Percentiles rank a stretch among this genome's conserved stretches.
phyloP scores from a whole-genome alignment of 805 yeast genomes.

The Ogataea pignaliae region DNA sequence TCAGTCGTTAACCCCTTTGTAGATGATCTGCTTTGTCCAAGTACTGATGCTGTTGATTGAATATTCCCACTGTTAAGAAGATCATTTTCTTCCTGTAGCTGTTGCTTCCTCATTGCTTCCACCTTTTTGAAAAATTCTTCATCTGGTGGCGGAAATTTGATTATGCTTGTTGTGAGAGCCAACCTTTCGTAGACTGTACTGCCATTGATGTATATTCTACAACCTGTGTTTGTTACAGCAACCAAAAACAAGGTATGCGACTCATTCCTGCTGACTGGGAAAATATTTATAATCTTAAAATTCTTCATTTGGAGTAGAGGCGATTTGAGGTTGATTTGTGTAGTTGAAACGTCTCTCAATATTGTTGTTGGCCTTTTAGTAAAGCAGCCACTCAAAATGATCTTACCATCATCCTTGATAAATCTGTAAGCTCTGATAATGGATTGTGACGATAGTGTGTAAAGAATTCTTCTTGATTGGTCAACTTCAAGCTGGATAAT shows the following conservation, averaged over 20 bases:
- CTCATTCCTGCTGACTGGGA: conserved; percentile 58
- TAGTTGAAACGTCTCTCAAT: conserved; percentile 42
- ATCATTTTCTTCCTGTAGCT: conserved; percentile 32
- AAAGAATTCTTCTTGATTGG: conserved; percentile 68
- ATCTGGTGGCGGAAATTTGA: conserved; percentile 43
- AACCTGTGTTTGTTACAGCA: conserved; percentile 81
- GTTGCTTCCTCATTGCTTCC: conserved; percentile 34
- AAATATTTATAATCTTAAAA: conserved; percentile 58
- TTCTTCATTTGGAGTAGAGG: conserved; percentile 51
- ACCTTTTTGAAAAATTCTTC: conserved; percentile 25
- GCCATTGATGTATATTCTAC: conserved; percentile 64
- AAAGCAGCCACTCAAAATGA: conserved; percentile 24
- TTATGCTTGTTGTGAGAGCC: conserved; percentile 33
- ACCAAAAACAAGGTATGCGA: conserved; percentile 67
- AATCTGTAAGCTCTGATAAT: conserved; percentile 75
- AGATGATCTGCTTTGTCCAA: conserved; percentile 25
- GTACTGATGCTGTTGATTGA: conserved; percentile 11
- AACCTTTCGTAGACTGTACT: conserved; percentile 32
- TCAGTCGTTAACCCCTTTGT: conserved; percentile 25
- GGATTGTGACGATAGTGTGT: conserved; percentile 78
- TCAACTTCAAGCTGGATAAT: conserved; percentile 69
- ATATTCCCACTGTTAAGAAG: conserved; percentile 13
- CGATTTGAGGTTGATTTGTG: conserved; percentile 27
- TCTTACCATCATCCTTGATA: conserved; percentile 35
- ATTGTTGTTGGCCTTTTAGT: conserved; percentile 42